phyloP scores from a whole-genome alignment of 2,329 filamentous ascomycete species.

The Blastomyces parvus region DNA sequence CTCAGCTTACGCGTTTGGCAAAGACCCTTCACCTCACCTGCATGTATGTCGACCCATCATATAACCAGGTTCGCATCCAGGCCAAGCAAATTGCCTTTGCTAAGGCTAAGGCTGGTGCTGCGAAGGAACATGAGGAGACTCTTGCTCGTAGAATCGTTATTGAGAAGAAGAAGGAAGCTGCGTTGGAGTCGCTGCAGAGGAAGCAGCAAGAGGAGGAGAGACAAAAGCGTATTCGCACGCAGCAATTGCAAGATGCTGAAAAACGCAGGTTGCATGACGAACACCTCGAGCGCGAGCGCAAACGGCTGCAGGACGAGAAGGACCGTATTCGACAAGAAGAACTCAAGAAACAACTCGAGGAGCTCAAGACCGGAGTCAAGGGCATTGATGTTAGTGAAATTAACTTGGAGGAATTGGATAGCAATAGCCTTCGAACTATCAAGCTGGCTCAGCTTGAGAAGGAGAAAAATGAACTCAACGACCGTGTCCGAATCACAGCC shows the following conservation, averaged over 20 bases:
- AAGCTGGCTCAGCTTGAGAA: constrained; percentile 94
- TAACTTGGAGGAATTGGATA: constrained; percentile 78
- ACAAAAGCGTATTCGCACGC: constrained; percentile 74
- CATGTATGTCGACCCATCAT: constrained; percentile 87
- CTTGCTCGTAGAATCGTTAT: constrained; percentile 83
- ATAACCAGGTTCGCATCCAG: constrained; percentile 70
- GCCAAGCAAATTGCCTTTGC: constrained; percentile 71
- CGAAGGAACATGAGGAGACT: constrained; percentile 79
- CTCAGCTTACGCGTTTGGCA: constrained; percentile 82
- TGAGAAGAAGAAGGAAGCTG: constrained; percentile 92
- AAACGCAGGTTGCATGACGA: constrained; percentile 82
- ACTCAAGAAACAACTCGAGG: constrained; percentile 81
- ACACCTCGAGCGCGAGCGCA: constrained; percentile 80
- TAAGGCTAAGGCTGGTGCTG: constrained; percentile 77
- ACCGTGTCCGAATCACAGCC: constrained; percentile 80
- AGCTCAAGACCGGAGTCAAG: constrained; percentile 83
- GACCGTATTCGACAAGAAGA: constrained; percentile 87
- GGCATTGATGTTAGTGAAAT: constrained; percentile 61
- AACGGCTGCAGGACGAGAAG: constrained; percentile 74
- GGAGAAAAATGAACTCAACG: constrained; percentile 92
- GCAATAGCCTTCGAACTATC: constrained; percentile 80
- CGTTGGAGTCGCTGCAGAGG: constrained; percentile 76
- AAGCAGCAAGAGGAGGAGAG: constrained; percentile 89
- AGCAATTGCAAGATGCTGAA: constrained; percentile 83
- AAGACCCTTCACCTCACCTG: constrained; percentile 88